These are phyloP conservation scores for Thalassiosira delicatula DNA, from an alignment of 352 stramenopile genomes.

Conservation along the genomic window DNA sequence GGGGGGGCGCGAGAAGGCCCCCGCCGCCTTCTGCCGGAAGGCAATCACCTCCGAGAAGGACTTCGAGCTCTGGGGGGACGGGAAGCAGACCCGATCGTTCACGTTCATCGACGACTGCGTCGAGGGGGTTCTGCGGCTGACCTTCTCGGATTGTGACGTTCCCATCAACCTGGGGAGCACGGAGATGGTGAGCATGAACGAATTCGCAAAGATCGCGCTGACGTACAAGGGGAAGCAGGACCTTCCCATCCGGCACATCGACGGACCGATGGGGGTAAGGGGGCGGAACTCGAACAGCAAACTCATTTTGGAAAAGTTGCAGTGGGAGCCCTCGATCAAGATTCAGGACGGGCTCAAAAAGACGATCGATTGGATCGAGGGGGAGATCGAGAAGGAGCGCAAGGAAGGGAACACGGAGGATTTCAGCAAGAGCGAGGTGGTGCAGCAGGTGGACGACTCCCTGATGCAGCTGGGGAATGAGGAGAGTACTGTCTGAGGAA, in stretches of 20 bases:
- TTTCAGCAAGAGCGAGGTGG: slow-evolving; percentile 80
- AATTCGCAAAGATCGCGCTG: slow-evolving; percentile 85
- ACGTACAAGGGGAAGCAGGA: slow-evolving; percentile 84
- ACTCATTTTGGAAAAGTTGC: slow-evolving; percentile 87
- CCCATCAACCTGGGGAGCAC: slow-evolving; percentile 88
- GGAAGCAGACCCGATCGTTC: slow-evolving; percentile 89
- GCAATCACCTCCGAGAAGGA: slow-evolving; percentile 85
- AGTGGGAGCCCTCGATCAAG: slow-evolving; percentile 86
- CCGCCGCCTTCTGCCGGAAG: slow-evolving; percentile 91
- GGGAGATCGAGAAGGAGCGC: slow-evolving; percentile 79
- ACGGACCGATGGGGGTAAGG: slow-evolving; percentile 87
- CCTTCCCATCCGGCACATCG: slow-evolving; percentile 88
- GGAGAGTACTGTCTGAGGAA: slow-evolving; percentile 43
- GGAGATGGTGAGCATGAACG: slow-evolving; percentile 90
- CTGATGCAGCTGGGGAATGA: slow-evolving; percentile 82
- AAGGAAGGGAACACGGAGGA: slow-evolving; percentile 62
- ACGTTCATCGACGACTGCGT: slow-evolving; percentile 91
- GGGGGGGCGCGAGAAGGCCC: slow-evolving; percentile 87
- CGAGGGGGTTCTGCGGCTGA: slow-evolving; percentile 88
- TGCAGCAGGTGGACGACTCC: slow-evolving; percentile 83
- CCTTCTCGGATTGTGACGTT: slow-evolving; percentile 86
- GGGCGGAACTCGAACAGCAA: slow-evolving; percentile 89
- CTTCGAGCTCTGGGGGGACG: slow-evolving; percentile 89
- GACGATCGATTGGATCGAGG: slow-evolving; percentile 90
- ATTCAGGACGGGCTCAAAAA: slow-evolving; percentile 86